phyloP scores from a whole-genome alignment of 2,329 filamentous ascomycete species.

The Exophiala phaeomuriformis region DNA sequence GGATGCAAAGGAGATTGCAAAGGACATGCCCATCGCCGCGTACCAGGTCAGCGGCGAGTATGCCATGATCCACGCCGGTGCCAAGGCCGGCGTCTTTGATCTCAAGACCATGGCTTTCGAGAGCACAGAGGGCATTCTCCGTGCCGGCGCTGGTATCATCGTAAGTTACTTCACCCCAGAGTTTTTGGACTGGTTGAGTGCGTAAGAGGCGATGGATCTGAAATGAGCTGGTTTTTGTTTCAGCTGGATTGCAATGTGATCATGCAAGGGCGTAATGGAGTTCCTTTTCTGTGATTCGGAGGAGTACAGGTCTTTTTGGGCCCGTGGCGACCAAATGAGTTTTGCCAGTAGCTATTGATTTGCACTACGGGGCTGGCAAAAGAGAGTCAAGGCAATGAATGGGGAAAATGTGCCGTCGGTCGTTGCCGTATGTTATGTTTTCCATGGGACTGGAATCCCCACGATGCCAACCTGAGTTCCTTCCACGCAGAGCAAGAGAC shows the following conservation, averaged over 20 bases:
- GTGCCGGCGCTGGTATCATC: constrained; percentile 87
- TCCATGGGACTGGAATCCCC: too few relatives aligned
- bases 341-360: too few relatives aligned
- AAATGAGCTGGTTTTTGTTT: neutral
- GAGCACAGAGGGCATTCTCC: constrained; percentile 83
- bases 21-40: constrained; percentile 84
- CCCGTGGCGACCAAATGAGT: too few relatives aligned
- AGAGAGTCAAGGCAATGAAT: too few relatives aligned
- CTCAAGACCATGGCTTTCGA: constrained; percentile 92
- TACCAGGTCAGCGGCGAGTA: constrained; percentile 98
- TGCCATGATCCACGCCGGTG: constrained; percentile 94
- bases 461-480: too few relatives aligned
- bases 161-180: constrained; percentile 91
- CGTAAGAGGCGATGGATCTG: neutral
- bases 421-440: too few relatives aligned
- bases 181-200: constrained; percentile 55
- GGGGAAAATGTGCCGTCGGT: too few relatives aligned
- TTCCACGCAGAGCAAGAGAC: too few relatives aligned
- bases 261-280: too few relatives aligned
- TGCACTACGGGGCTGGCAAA: too few relatives aligned
- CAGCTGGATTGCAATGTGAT: neutral
- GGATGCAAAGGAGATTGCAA: constrained; percentile 89
- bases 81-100: constrained; percentile 94
- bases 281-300: too few relatives aligned
- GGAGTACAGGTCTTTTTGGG: too few relatives aligned